phyloP scores from a whole-genome alignment of 129 eudicot genomes.

The Ambrosia artemisiifolia region DNA sequence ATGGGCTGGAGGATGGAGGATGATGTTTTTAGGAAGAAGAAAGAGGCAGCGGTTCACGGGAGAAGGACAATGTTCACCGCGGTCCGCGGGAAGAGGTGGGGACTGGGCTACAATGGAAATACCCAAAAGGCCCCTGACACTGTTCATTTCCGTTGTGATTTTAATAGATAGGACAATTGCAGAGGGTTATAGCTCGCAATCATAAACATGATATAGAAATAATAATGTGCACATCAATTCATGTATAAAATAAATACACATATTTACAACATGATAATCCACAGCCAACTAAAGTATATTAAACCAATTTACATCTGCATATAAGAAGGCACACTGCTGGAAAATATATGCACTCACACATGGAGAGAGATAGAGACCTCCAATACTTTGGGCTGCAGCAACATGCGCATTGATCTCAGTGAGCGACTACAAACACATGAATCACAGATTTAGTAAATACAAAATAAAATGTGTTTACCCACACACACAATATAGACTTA shows the following conservation, averaged over 20 bases:
- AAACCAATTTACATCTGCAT: neutral
- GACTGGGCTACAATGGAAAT: no score
- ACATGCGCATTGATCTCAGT: slow-evolving; percentile 80
- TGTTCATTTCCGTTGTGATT: no score
- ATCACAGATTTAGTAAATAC: slow-evolving; percentile 32
- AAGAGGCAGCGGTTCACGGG: no score
- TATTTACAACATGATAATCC: slow-evolving; percentile 1
- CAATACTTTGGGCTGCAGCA: slow-evolving; percentile 73
- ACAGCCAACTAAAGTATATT: neutral
- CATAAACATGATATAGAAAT: neutral
- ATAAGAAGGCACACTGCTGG: neutral
- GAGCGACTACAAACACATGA: slow-evolving; percentile 73
- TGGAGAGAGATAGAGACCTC: slow-evolving; percentile 48
- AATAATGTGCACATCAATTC: neutral
- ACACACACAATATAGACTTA: neutral
- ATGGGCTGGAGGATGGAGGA: no score
- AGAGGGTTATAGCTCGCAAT: slow-evolving; percentile 2
- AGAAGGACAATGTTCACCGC: no score
- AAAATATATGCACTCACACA: neutral
- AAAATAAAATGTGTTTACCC: slow-evolving; percentile 5
- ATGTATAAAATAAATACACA: neutral
- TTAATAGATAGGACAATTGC: slow-evolving; percentile 53
- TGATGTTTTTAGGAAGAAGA: no score
- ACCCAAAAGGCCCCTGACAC: no score
- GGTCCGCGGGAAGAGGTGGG: no score